These are phyloP conservation scores for Lentinula edodes DNA, from an alignment of 768 basidiomycete genomes.

Conservation along the genomic window DNA sequence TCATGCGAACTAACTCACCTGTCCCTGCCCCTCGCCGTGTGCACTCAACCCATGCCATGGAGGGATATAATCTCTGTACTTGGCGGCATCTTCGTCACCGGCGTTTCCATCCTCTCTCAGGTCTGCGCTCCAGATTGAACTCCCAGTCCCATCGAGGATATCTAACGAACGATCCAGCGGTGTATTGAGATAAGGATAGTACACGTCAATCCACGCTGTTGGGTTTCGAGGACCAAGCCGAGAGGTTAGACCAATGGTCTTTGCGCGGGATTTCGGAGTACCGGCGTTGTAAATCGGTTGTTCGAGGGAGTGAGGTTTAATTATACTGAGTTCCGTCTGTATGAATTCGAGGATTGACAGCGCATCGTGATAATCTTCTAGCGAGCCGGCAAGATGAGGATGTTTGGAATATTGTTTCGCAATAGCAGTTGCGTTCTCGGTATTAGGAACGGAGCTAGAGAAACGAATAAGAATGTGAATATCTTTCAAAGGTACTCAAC, in stretches of 20 bases:
- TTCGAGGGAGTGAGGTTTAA: conserved; percentile 22
- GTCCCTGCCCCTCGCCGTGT: conserved; percentile 68
- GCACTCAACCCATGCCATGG: conserved; percentile 86
- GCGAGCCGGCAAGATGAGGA: conserved; percentile 69
- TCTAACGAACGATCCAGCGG: conserved; percentile 64
- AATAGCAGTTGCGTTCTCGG: conserved; percentile 50
- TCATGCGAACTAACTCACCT: conserved; percentile 20
- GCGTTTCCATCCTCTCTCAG: conserved; percentile 67
- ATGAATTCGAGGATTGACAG: conserved; percentile 62
- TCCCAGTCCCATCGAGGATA: conserved; percentile 53
- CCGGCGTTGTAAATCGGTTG: conserved; percentile 72
- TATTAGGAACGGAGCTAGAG: conserved; percentile 48
- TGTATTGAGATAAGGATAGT: conserved; percentile 80
- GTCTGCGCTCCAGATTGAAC: conserved; percentile 61
- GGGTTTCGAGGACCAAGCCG: conserved; percentile 39
- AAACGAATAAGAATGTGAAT: not conserved
- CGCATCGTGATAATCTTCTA: conserved; percentile 57
- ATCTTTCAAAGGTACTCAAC: not conserved
- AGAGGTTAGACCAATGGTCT: conserved; percentile 53
- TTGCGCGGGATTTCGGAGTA: conserved; percentile 55
- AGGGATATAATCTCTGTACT: conserved; percentile 61
- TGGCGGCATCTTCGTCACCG: conserved; percentile 65
- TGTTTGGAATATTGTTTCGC: conserved; percentile 59
- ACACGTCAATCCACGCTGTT: conserved; percentile 78
- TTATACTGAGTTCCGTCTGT: conserved; percentile 56